A percentile compares a stretch with the other conserved stretches of the same genome.
These are phyloP conservation scores for Ophiosphaerella herpotricha DNA, from an alignment of 2,329 filamentous ascomycete genomes.

Conservation along the genomic window DNA sequence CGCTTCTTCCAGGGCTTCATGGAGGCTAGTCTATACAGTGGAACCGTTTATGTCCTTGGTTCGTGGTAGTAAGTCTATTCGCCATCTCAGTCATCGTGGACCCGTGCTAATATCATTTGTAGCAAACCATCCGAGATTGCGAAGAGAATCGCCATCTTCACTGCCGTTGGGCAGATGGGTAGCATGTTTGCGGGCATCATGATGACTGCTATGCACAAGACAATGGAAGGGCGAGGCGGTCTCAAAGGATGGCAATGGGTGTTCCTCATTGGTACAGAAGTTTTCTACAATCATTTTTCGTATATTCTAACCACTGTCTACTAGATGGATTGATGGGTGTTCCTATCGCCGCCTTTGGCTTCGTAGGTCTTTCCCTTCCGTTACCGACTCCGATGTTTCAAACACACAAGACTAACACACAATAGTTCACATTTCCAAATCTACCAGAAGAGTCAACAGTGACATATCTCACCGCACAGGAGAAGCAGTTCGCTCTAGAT, in stretches of 20 bases:
- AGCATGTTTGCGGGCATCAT: constrained; percentile 35
- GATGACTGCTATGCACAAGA: constrained; percentile 33
- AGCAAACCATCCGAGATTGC: constrained; percentile 31
- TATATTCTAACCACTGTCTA: neutral
- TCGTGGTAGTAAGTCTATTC: constrained; percentile 31
- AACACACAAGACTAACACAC: neutral
- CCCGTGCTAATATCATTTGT: neutral
- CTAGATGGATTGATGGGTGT: constrained; percentile 30
- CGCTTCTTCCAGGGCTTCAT: constrained; percentile 29
- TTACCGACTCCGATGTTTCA: neutral
- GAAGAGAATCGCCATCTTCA: constrained; percentile 31
- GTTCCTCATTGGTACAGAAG: constrained; percentile 22
- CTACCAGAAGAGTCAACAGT: constrained; percentile 20
- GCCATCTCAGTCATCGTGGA: neutral
- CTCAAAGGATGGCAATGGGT: constrained; percentile 34
- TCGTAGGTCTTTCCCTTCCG: constrained; percentile 9
- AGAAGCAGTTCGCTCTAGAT: constrained; percentile 21
- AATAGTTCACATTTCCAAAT: constrained; percentile 27
- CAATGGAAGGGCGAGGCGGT: constrained; percentile 21
- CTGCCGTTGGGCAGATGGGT: constrained; percentile 24
- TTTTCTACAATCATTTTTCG: neutral
- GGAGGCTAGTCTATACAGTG: constrained; percentile 27
- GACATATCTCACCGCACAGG: constrained; percentile 17
- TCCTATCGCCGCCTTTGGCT: constrained; percentile 26
- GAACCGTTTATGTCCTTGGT: constrained; percentile 29